Evolutionary conservation across 371 early-diverging fungal species (phyloP).

Genomic region (Mortierella sp.): DNA sequence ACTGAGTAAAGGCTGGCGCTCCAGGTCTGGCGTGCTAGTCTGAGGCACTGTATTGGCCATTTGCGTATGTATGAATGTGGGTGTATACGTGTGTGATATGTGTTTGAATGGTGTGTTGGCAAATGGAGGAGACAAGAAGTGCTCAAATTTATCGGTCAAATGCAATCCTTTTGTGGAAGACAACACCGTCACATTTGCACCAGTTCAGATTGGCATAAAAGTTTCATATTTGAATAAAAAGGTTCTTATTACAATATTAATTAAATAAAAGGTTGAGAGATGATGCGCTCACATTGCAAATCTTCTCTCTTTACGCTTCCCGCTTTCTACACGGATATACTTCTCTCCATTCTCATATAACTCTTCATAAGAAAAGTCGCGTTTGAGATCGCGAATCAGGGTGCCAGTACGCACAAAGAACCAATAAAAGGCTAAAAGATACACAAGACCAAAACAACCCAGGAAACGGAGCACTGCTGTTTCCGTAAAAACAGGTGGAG

Average conservation of each 20-base stretch:
- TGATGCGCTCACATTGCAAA: constrained; percentile 26
- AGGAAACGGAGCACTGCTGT: constrained; percentile 16
- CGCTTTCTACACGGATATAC: constrained; percentile 27
- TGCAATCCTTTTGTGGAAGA: constrained; percentile 20
- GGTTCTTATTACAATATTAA: not conserved
- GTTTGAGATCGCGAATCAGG: constrained; percentile 30
- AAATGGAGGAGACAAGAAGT: too few species aligned
- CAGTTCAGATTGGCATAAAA: too few species aligned
- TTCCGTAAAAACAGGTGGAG: constrained; percentile 33
- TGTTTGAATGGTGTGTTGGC: too few species aligned
- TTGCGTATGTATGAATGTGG: not conserved
- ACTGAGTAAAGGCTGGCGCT: constrained; percentile 41
- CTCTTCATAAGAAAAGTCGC: constrained; percentile 53
- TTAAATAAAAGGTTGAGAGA: not conserved
- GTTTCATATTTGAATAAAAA: too few species aligned
- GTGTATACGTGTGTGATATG: too few species aligned
- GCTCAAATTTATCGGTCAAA: constrained; percentile 4
- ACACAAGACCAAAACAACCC: constrained; percentile 10
- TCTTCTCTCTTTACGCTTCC: constrained; percentile 33
- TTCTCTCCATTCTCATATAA: constrained; percentile 45
- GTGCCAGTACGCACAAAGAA: constrained; percentile 47
- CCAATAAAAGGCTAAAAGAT: constrained; percentile 28
- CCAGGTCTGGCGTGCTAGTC: constrained; percentile 31
- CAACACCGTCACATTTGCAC: not conserved
- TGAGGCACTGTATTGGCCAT: constrained; percentile 20